Base-by-base conservation (phyloP, 2,329 filamentous ascomycete genomes). In the Pezicula carpinea region DNA sequence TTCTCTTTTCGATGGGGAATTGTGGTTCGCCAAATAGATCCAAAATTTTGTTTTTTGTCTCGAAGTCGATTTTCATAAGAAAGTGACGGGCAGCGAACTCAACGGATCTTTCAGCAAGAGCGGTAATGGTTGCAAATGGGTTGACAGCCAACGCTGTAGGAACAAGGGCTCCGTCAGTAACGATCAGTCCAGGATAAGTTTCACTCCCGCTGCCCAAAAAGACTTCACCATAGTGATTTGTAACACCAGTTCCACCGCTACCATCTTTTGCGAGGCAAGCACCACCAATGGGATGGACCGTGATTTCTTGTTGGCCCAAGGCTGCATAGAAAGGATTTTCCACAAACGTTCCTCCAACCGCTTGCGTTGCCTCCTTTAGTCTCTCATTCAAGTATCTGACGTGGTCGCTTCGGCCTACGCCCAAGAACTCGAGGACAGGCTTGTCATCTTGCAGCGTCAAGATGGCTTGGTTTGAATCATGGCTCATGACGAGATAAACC, bases 81-180 rank as follows among this genome's bases (percentile, higher is more conserved):
- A 68, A 57, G 7, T 66, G 64, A 43, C 64, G 53, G 2, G 73
- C 69, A 43, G 76, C 75, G 5, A 70, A 60, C 43, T 79, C 75
- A 6, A 85, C 73, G 0, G 77, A 77, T 8, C 83, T 70, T 64
- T 87, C 83, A 0, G 83, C 82, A 17, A 88, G 71, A 3, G 83
- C 83, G 0, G 82, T 76, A 53, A 87, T 87, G 1, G 83, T 87
- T 1, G 83, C 83, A 44, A 85, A 75, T 0, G 83, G 83, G 56
- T 87, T 87, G 3, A 81, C 79, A 13, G 82, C 68, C 2, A 87
- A 67, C 1, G 83, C 75, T 6, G 75, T 74, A 0, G 83, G 83
- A 14, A 87, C 74, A 1, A 80, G 65, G 3, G 82, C 71, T 7
- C 69, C 82, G 58, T 87, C 83, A 0, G 76, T 77, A 23, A 83